Evolutionary conservation across 2,329 filamentous ascomycete species (phyloP).

Genomic region (Chaetoscypha palmicola): DNA sequence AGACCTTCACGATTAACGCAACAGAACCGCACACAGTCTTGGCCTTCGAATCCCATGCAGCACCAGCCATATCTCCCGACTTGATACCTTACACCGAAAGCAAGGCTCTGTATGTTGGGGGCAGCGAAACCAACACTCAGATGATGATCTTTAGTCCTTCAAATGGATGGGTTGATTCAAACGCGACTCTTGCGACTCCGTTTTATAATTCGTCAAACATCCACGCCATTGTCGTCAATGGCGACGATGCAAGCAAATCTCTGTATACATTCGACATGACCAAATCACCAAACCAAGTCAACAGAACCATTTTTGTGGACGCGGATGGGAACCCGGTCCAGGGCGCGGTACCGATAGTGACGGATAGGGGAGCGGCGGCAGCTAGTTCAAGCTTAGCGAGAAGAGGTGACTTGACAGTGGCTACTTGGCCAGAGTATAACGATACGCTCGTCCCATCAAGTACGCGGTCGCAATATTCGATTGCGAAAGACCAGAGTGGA

Average conservation of each 20-base stretch:
- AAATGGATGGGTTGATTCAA: constrained; percentile 60
- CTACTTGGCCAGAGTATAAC: constrained; percentile 74
- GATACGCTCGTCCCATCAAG: constrained; percentile 59
- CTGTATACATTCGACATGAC: constrained; percentile 73
- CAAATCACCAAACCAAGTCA: constrained; percentile 66
- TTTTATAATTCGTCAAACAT: constrained; percentile 52
- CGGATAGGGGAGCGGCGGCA: constrained; percentile 2
- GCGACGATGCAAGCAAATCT: constrained; percentile 69
- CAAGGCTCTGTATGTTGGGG: constrained; percentile 69
- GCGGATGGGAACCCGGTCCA: constrained; percentile 48
- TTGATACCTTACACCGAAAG: constrained; percentile 67
- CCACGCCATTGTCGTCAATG: constrained; percentile 59
- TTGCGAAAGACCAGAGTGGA: constrained; percentile 59
- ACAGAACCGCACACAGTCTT: constrained; percentile 56
- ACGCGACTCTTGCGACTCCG: constrained; percentile 53
- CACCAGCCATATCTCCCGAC: constrained; percentile 60
- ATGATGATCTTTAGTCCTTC: constrained; percentile 65
- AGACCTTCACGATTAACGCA: constrained; percentile 69
- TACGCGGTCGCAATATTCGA: constrained; percentile 60
- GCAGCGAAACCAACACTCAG: constrained; percentile 55
- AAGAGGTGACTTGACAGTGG: constrained; percentile 46
- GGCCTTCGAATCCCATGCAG: constrained; percentile 51
- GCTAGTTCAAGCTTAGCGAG: constrained; percentile 8
- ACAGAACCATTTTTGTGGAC: constrained; percentile 59
- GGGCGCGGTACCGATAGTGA: constrained; percentile 37